phyloP scores from a whole-genome alignment of 371 early-diverging fungal species.

The Mortierella sp. region DNA sequence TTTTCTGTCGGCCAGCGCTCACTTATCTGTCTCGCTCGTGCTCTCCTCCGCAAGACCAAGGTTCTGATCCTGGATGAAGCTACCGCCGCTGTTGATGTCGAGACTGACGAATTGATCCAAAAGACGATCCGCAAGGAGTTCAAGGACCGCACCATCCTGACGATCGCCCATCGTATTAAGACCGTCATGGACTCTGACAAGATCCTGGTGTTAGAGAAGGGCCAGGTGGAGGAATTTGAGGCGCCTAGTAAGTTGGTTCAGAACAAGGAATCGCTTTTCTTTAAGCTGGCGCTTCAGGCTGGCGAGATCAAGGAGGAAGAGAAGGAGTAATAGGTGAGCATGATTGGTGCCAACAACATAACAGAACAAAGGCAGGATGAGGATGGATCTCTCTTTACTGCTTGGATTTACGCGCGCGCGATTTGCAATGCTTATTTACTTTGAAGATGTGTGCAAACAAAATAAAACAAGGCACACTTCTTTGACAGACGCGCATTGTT shows the following conservation, averaged over 20 bases:
- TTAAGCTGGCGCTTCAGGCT: slow-evolving; percentile 48
- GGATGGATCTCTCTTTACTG: background rate
- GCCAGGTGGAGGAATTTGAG: slow-evolving; percentile 80
- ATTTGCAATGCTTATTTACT: background rate
- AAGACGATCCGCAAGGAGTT: slow-evolving; percentile 7
- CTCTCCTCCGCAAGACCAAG: slow-evolving; percentile 62
- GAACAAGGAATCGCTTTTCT: slow-evolving; percentile 61
- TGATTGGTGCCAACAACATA: too few species aligned
- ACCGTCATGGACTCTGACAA: slow-evolving; percentile 72
- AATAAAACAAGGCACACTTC: too few species aligned
- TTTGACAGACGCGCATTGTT: too few species aligned
- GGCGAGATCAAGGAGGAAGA: slow-evolving; percentile 7
- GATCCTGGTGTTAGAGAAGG: slow-evolving; percentile 84
- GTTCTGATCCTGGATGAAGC: slow-evolving; percentile 80
- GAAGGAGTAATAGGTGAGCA: background rate
- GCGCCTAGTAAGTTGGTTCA: slow-evolving; percentile 67
- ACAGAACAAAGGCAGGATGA: background rate
- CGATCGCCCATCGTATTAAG: slow-evolving; percentile 40
- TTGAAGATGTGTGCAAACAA: too few species aligned
- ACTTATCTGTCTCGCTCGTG: slow-evolving; percentile 59
- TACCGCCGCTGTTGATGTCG: slow-evolving; percentile 69
- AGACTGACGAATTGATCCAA: slow-evolving; percentile 60
- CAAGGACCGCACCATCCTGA: slow-evolving; percentile 36
- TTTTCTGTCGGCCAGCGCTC: background rate
- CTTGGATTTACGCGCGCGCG: background rate